These are phyloP conservation scores for Saitozyma podzolica DNA, from an alignment of 768 basidiomycete genomes.

Conservation along the genomic window DNA sequence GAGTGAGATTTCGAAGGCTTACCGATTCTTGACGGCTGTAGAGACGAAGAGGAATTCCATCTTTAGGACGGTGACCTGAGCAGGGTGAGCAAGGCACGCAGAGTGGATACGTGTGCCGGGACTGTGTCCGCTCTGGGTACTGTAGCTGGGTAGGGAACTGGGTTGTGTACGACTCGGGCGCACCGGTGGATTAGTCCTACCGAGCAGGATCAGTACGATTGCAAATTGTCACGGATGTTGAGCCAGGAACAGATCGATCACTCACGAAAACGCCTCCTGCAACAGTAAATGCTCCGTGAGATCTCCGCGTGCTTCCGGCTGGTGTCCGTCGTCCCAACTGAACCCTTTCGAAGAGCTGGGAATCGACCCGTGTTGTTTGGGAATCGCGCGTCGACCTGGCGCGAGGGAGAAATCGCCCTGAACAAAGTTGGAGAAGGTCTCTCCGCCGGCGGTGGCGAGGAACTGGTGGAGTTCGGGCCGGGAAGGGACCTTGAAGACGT, in stretches of 20 bases:
- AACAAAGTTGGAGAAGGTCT: slow-evolving; percentile 1
- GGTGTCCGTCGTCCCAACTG: not conserved
- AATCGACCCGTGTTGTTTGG: too few relatives aligned
- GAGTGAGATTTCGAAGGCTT: too few relatives aligned
- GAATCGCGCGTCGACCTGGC: not conserved
- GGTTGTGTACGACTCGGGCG: too few relatives aligned
- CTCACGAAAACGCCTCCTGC: slow-evolving; percentile 6
- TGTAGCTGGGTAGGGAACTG: too few relatives aligned
- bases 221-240: not conserved
- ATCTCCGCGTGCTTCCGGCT: slow-evolving; percentile 3
- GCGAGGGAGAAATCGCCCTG: not conserved
- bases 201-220: not conserved
- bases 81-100: too few relatives aligned
- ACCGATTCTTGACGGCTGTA: too few relatives aligned
- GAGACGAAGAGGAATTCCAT: slow-evolving; percentile 1
- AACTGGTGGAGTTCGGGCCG: slow-evolving; percentile 1
- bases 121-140: too few relatives aligned
- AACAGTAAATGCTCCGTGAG: slow-evolving; percentile 1
- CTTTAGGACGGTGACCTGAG: not conserved
- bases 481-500: not conserved
- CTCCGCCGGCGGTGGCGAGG: not conserved
- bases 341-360: not conserved
- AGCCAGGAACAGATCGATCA: not conserved
- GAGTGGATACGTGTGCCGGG: too few relatives aligned
- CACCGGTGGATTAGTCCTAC: slow-evolving; percentile 12